A percentile compares a stretch with the other conserved stretches of the same genome.
phyloP scores from a whole-genome alignment of 768 basidiomycete species.

The Tylopilus balloui region DNA sequence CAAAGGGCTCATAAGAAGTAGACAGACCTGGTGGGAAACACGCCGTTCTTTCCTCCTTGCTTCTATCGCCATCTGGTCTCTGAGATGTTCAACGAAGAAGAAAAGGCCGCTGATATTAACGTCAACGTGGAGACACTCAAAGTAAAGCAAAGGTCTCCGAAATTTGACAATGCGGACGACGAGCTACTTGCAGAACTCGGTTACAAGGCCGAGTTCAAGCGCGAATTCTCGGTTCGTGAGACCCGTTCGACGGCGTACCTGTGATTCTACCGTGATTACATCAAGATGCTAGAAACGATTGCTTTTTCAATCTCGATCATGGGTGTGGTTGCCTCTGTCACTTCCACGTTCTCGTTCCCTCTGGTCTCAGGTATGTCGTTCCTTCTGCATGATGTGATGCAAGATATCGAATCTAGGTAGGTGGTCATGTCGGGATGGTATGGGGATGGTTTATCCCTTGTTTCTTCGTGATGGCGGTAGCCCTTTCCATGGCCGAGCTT shows the following conservation, averaged over 20 bases:
- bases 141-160: conserved; percentile 12
- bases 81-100: conserved; percentile 19
- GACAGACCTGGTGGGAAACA: conserved; percentile 2
- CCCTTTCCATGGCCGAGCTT: conserved; percentile 69
- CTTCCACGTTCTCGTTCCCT: conserved; percentile 62
- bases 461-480: conserved; percentile 62
- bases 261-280: not conserved
- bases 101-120: conserved; percentile 13
- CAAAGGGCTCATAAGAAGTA: not conserved
- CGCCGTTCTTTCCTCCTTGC: not conserved
- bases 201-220: conserved; percentile 68
- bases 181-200: conserved; percentile 58
- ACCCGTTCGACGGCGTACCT: not conserved
- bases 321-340: conserved; percentile 67
- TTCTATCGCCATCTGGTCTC: not conserved
- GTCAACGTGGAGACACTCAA: conserved; percentile 10
- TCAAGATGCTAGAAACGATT: conserved; percentile 51
- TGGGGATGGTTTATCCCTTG: conserved; percentile 75
- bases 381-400: not conserved
- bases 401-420: conserved; percentile 27
- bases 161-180: conserved; percentile 47
- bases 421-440: conserved; percentile 74
- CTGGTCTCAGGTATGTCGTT: conserved; percentile 49
- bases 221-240: conserved; percentile 62
- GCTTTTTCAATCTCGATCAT: conserved; percentile 68